Evolutionary conservation across 140 eudicot genomes (phyloP).

Genomic region (Bidens hawaiensis): DNA sequence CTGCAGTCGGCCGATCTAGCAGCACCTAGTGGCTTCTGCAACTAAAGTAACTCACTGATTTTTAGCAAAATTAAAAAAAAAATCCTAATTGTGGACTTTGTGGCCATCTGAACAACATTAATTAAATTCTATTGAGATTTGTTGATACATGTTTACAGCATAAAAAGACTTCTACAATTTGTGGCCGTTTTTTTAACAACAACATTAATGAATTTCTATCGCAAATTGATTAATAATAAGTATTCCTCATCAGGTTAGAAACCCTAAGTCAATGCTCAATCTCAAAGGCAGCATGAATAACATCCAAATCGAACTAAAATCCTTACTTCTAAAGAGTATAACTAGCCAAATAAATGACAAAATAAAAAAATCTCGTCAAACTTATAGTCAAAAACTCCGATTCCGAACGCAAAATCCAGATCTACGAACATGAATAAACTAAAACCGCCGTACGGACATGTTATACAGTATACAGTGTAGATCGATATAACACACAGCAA

Average conservation of each 20-base stretch:
- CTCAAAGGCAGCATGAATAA: neutral
- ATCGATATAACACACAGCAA: neutral
- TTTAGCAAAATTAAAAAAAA: conserved; percentile 3
- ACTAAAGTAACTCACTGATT: neutral
- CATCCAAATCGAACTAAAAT: neutral
- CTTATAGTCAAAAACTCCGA: neutral
- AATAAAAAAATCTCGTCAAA: conserved; percentile 3
- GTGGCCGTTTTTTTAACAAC: too few relatives aligned
- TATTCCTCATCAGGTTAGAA: neutral
- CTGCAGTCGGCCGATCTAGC: too few relatives aligned
- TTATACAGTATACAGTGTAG: neutral
- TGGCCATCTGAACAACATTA: too few relatives aligned
- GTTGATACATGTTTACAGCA: too few relatives aligned
- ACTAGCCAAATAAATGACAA: neutral
- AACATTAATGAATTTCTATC: neutral
- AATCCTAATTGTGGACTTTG: neutral
- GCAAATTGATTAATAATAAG: too few relatives aligned
- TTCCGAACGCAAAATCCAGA: neutral
- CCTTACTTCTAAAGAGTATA: neutral
- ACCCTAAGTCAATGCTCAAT: neutral
- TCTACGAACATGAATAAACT: neutral
- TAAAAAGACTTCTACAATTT: too few relatives aligned
- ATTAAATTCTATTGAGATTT: too few relatives aligned
- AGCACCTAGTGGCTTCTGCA: too few relatives aligned
- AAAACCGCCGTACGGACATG: neutral